Evolutionary conservation across 495 filamentous ascomycete genomes (phyloP).

Genomic region (Mycothermus thermophilus): DNA sequence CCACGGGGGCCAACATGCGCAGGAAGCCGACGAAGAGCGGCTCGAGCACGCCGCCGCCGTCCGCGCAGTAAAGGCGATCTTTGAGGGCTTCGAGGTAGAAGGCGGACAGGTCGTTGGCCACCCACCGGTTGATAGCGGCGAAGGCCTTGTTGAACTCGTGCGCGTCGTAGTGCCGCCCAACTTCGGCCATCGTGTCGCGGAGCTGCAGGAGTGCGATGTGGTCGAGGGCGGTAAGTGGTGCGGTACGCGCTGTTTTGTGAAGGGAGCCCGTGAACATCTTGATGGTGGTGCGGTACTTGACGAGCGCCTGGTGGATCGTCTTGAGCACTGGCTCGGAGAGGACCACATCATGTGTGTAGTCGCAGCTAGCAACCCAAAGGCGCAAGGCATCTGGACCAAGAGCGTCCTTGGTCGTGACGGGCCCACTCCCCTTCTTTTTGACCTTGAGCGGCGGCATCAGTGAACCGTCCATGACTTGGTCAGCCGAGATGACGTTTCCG

Average conservation of each 20-base stretch:
- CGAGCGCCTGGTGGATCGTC: constrained; percentile 54
- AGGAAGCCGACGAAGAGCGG: constrained; percentile 57
- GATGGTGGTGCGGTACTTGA: constrained; percentile 76
- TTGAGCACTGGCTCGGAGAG: constrained; percentile 63
- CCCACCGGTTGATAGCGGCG: constrained; percentile 58
- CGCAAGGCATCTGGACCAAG: constrained; percentile 75
- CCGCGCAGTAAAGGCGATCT: constrained; percentile 74
- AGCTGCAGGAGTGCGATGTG: constrained; percentile 68
- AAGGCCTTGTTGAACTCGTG: constrained; percentile 76
- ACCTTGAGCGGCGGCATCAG: constrained; percentile 35
- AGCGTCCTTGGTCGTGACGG: constrained; percentile 20
- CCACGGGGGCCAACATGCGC: constrained; percentile 64
- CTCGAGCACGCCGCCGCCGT: constrained; percentile 50
- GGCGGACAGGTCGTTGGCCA: constrained; percentile 68
- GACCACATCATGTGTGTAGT: constrained; percentile 77
- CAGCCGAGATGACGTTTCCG: constrained; percentile 75
- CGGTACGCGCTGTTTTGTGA: constrained; percentile 39
- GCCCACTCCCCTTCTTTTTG: constrained; percentile 23
- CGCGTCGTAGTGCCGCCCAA: constrained; percentile 47
- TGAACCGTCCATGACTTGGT: constrained; percentile 69
- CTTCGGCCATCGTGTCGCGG: constrained; percentile 41
- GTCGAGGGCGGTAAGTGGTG: constrained; percentile 43
- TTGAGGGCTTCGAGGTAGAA: constrained; percentile 91
- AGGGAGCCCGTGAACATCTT: constrained; percentile 80
- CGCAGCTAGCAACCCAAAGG: constrained; percentile 79